These are phyloP conservation scores for Oemleria cerasiformis DNA, from an alignment of 306 rosid species.

Conservation along the genomic window DNA sequence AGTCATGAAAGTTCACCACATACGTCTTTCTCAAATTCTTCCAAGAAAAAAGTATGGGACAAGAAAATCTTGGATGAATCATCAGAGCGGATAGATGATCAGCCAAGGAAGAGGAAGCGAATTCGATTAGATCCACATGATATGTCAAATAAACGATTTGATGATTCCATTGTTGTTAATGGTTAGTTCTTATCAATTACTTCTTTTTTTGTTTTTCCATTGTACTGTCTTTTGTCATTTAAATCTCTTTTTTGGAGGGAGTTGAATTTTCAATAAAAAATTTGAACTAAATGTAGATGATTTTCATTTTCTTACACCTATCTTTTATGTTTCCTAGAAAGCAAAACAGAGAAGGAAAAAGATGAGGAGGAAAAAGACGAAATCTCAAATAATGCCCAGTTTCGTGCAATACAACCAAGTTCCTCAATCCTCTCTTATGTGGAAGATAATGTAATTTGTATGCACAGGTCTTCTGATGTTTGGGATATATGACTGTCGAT, in stretches of 20 bases:
- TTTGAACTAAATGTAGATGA: not conserved
- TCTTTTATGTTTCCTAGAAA: conserved; percentile 47
- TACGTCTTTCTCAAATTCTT: conserved; percentile 26
- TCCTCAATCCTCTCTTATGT: conserved; percentile 79
- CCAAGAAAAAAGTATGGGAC: conserved; percentile 29
- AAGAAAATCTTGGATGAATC: conserved; percentile 37
- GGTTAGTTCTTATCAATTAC: conserved; percentile 41
- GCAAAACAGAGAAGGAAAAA: conserved; percentile 40
- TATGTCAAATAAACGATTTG: conserved; percentile 79
- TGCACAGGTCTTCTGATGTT: conserved; percentile 35
- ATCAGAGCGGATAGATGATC: conserved; percentile 34
- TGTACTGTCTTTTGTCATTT: no score
- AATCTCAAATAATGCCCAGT: conserved; percentile 76
- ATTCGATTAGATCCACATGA: conserved; percentile 69
- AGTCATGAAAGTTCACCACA: conserved; percentile 22
- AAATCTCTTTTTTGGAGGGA: no score
- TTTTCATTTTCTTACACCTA: not conserved
- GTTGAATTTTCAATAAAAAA: no score
- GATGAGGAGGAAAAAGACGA: conserved; percentile 49
- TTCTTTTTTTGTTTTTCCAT: not conserved
- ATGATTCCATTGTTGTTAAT: conserved; percentile 42
- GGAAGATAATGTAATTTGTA: conserved; percentile 86
- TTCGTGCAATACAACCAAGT: conserved; percentile 89
- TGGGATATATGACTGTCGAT: conserved; percentile 11
- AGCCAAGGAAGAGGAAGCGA: conserved; percentile 64